These are phyloP conservation scores for Neocucurbitaria cava DNA, from an alignment of 2,329 filamentous ascomycete genomes.

Conservation along the genomic window DNA sequence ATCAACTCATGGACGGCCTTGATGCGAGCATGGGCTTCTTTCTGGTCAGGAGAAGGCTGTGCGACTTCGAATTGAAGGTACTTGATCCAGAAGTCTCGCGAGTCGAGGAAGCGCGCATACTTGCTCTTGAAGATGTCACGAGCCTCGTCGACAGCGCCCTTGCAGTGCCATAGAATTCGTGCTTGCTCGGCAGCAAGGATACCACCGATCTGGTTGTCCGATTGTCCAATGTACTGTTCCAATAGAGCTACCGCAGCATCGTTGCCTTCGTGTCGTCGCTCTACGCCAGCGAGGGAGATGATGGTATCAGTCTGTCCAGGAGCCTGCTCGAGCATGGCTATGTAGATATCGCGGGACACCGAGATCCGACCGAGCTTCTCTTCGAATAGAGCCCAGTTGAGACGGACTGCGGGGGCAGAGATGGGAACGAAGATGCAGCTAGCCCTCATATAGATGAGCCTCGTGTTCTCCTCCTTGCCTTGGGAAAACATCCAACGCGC, in stretches of 20 bases:
- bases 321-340: slow-evolving; percentile 75
- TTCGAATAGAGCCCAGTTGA: slow-evolving; percentile 95
- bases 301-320: slow-evolving; percentile 89
- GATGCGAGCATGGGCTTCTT: slow-evolving; percentile 74
- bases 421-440: slow-evolving; percentile 86
- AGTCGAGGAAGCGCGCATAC: slow-evolving; percentile 82
- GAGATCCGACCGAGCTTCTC: slow-evolving; percentile 80
- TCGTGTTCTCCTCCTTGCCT: slow-evolving; percentile 85
- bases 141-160: slow-evolving; percentile 80
- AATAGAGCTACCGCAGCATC: slow-evolving; percentile 86
- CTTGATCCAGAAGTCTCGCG: slow-evolving; percentile 85
- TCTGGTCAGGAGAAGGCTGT: slow-evolving; percentile 72
- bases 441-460: slow-evolving; percentile 90
- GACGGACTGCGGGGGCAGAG: slow-evolving; percentile 79
- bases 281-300: slow-evolving; percentile 83
- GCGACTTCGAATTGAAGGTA: slow-evolving; percentile 90
- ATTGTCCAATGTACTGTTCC: slow-evolving; percentile 76
- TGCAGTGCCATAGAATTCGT: slow-evolving; percentile 82
- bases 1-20: slow-evolving; percentile 81
- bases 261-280: slow-evolving; percentile 81
- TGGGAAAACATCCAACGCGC: slow-evolving; percentile 84
- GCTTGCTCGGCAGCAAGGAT: slow-evolving; percentile 90
- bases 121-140: slow-evolving; percentile 84
- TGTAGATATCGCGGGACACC: slow-evolving; percentile 83
- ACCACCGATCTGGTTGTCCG: slow-evolving; percentile 82